Base-by-base conservation (phyloP, 345 rosid species). In the Syzygium aqueum region DNA sequence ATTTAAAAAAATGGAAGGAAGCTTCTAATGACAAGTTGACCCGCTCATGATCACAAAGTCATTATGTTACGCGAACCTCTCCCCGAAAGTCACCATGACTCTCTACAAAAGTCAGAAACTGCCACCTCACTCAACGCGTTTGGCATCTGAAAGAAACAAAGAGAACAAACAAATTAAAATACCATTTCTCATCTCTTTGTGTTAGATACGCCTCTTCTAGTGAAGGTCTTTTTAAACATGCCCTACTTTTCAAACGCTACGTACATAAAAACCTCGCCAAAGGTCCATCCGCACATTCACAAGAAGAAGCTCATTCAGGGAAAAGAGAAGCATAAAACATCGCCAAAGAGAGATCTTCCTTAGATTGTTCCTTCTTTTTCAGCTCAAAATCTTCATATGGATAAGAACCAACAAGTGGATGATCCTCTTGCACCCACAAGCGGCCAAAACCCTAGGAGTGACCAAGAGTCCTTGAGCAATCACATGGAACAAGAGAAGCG, bases 401-500 rank as follows among this genome's bases (percentile, higher is more conserved):
- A 73, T 49, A 73, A 73, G 82, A 73, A 73, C 82, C 82, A 73
- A 49, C 82, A 73, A 22, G 13, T 73, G 25, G 46, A 73, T 73
- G 46, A 73, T 73, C 84, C 89, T 13, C 30, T 87, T 21, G 86
- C 86, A 9, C 89, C 86, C 0, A 16, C 86, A 8, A 53, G 11
- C 19, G 86, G 53, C 19, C 51, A 37, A 73, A 17, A 87, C 84
- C 84, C 65, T 16, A 77, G 84, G 51, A 87, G 87, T 19, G 87
- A 88, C 67, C 40, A n/a, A 5, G 87, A 88, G 50, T 85, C 85
- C 53, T 21, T 77, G 43, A 22, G 40, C 23, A 52, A 63, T 56
- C 23, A 19, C 82, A 73, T 11, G 49, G 53, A 87, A 9, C 80
- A 87, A 84, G 88, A 43, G 56, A 87, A 84, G 37, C 88, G 86